phyloP scores from a whole-genome alignment of 1,284 basidiomycete species.

The Ceratobasidium sp. region DNA sequence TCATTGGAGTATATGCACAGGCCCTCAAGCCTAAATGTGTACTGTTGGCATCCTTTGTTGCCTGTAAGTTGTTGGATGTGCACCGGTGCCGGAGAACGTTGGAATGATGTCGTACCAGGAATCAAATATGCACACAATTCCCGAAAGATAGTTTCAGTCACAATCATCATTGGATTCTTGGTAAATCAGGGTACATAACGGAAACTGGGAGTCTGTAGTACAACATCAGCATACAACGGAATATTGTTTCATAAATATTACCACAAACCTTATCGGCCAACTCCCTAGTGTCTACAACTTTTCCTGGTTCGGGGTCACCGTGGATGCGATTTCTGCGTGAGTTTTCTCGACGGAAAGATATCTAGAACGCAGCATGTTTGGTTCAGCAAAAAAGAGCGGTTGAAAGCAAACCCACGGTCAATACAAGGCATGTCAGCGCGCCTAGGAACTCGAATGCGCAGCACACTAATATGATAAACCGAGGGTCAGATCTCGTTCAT shows the following conservation, averaged over 20 bases:
- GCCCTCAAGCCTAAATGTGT: no score
- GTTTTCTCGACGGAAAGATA: constrained; percentile 25
- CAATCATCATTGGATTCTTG: no score
- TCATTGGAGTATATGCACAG: no score
- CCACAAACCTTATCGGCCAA: constrained; percentile 26
- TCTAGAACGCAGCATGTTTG: background rate
- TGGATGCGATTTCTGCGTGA: constrained; percentile 19
- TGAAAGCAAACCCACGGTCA: constrained; percentile 35
- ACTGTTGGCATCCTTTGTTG: no score
- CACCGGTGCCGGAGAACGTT: no score
- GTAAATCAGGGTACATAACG: constrained; percentile 20
- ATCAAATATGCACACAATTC: no score
- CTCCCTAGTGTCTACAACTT: constrained; percentile 20
- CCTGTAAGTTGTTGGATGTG: no score
- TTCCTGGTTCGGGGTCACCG: constrained; percentile 6
- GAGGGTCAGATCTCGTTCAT: no score
- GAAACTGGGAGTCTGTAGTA: constrained; percentile 18
- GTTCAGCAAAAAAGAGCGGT: no score
- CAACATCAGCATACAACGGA: background rate
- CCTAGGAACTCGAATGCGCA: constrained; percentile 16
- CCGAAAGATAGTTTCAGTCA: no score
- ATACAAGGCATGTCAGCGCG: background rate
- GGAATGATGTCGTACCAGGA: no score
- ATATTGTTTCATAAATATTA: background rate
- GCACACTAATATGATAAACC: background rate